Evolutionary conservation across 2,329 filamentous ascomycete species (phyloP), one percentile per base, ranked within the genome.

Genomic region (Stemphylium vesicarium): DNA sequence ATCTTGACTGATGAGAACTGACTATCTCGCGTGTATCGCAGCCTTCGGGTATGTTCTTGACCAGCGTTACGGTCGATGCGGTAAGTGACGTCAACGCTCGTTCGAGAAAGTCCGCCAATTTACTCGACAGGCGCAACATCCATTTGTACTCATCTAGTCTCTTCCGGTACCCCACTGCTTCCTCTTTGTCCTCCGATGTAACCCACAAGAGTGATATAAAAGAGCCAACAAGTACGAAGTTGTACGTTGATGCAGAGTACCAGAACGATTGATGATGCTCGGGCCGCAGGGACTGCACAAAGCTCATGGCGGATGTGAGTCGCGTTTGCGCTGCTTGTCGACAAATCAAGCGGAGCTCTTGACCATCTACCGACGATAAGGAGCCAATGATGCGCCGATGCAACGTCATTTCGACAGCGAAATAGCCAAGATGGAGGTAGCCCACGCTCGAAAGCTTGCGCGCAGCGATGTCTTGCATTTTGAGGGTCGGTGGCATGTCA

Each of bases 211-310:
- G 69, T 26, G 75, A 73, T 29, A 77, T 75, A 47, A 79, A 78
- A 1, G 75, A 73, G 9, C 77, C 75, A 8, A 79, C 69, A n/a
- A 80, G 66, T 1, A 74, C 73, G 45, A 79, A 75, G 55, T 75
- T 77, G 62, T 77, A 76, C 22, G 75, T 75, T 4, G 78, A 78
- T 5, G 76, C 73, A 13, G 76, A 80, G 54, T 78, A 80, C 79
- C 79, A 81, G 65, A 81, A 81, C 0, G 78, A 78, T 32, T 78
- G 75, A 7, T 81, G 70, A 41, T 81, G 79, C 29, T 78, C 76
- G 4, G 77, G 75, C 33, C 77, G 77, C 5, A 81, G 67, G 15
- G 72, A 65, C 31, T 78, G 74, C n/a, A 80, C 71, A 51, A 81
- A 80, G 15, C 75, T 74, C 57, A 79, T 77, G n/a, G 78, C 77